These are phyloP conservation scores for Cytidiella melzeri DNA, from an alignment of 768 basidiomycete genomes.

Conservation along the genomic window DNA sequence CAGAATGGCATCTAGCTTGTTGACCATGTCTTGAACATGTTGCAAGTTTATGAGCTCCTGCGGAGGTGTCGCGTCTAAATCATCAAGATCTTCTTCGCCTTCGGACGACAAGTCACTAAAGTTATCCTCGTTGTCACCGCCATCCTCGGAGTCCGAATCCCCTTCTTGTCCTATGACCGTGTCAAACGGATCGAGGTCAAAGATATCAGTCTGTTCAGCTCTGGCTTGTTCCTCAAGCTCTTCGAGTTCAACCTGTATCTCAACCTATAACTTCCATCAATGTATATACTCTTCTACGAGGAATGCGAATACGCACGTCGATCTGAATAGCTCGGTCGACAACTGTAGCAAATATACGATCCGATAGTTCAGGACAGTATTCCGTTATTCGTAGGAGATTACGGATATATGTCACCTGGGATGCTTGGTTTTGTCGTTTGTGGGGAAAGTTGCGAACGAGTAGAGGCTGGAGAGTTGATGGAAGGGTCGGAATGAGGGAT, in stretches of 20 bases:
- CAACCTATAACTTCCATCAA: conserved; percentile 49
- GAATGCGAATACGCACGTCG: conserved; percentile 55
- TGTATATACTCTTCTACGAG: not conserved
- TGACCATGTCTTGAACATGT: conserved; percentile 80
- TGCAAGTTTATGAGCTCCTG: conserved; percentile 48
- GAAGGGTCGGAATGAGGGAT: conserved; percentile 85
- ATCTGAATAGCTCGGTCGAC: conserved; percentile 94
- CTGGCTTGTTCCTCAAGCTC: conserved; percentile 71
- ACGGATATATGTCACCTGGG: conserved; percentile 85
- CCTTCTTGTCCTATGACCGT: conserved; percentile 73
- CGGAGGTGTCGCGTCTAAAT: conserved; percentile 27
- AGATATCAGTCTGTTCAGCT: conserved; percentile 49
- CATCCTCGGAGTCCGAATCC: conserved; percentile 45
- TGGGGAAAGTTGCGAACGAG: conserved; percentile 87
- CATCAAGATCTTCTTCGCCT: conserved; percentile 44
- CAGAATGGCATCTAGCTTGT: conserved; percentile 87
- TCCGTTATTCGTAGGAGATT: conserved; percentile 78
- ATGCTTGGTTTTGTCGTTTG: conserved; percentile 75
- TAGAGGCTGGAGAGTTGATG: conserved; percentile 80
- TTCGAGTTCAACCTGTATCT: conserved; percentile 94
- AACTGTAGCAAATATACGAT: conserved; percentile 79
- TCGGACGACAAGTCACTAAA: conserved; percentile 78
- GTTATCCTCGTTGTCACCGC: conserved; percentile 43
- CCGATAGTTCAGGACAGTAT: conserved; percentile 85
- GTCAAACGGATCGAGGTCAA: conserved; percentile 84